Percentiles rank a stretch among this genome's conserved stretches.
Conservation (phyloP, 352 stramenopile genomes). For the Phytophthora citrophthora region DNA sequence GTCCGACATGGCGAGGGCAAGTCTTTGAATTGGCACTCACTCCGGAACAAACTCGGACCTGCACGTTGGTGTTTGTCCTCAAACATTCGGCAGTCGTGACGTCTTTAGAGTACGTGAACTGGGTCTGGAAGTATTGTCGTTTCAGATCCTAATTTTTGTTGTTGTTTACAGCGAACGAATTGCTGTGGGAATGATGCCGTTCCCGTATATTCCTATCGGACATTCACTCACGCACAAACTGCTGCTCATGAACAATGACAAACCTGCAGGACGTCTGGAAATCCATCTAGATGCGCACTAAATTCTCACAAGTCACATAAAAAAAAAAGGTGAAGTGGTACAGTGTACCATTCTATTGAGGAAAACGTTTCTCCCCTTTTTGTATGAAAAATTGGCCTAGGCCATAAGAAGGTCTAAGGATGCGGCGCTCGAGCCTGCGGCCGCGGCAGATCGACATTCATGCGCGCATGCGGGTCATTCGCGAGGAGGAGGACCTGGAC, state of each 20-base stretch:
- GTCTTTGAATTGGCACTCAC: conserved; percentile 37
- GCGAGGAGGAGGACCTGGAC: conserved; percentile 80
- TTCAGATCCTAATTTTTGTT: conserved; percentile 2
- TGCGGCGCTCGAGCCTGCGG: conserved; percentile 85
- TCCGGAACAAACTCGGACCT: conserved; percentile 20
- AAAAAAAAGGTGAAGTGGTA: background rate
- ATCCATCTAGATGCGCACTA: conserved; percentile 30
- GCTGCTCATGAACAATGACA: conserved; percentile 34
- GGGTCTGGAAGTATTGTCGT: too few species aligned
- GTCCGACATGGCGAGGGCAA: conserved; percentile 28
- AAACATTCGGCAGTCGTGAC: conserved; percentile 28
- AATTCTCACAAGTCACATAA: conserved; percentile 18
- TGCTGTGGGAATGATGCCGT: conserved; percentile 33
- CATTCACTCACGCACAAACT: conserved; percentile 29
- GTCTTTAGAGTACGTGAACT: conserved; percentile 28
- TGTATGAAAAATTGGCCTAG: conserved; percentile 17
- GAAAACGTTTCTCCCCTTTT: background rate
- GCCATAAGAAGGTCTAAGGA: conserved; percentile 18
- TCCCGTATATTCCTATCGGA: conserved; percentile 24
- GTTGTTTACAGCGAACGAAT: conserved; percentile 26
- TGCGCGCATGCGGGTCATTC: conserved; percentile 85
- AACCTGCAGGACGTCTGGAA: conserved; percentile 28
- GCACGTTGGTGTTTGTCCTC: conserved; percentile 36
- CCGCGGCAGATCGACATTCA: conserved; percentile 90
- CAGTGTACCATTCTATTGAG: conserved; percentile 9